Evolutionary conservation across 345 rosid species (phyloP).

Genomic region (Citrus unshiu): DNA sequence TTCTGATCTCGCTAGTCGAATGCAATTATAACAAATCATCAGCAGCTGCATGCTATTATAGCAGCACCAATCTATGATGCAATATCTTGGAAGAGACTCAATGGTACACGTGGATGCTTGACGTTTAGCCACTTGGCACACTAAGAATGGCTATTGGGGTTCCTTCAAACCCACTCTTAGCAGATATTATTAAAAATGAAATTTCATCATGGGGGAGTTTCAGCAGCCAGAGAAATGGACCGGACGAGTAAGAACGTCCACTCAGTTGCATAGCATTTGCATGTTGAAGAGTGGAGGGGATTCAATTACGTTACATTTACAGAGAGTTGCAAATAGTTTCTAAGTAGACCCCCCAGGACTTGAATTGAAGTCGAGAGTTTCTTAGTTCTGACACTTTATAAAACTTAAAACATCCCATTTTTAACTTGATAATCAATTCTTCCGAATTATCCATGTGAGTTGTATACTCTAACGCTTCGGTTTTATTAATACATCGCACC

Average conservation of each 20-base stretch:
- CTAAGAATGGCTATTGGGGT: constrained; percentile 25
- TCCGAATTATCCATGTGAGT: not conserved
- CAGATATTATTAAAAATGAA: not conserved
- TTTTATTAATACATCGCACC: too few relatives aligned
- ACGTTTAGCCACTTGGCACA: constrained; percentile 27
- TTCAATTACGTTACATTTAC: not conserved
- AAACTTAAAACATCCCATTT: not conserved
- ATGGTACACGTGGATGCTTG: constrained; percentile 23
- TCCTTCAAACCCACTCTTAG: constrained; percentile 35
- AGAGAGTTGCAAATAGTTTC: not conserved
- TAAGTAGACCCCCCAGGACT: not conserved
- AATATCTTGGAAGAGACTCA: constrained; percentile 47
- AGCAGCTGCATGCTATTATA: constrained; percentile 19
- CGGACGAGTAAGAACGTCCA: not conserved
- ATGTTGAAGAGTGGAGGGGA: not conserved
- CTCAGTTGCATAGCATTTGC: not conserved
- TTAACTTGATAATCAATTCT: not conserved
- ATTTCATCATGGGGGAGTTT: not conserved
- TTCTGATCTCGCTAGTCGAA: not conserved
- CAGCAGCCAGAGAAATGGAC: not conserved
- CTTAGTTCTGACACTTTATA: not conserved
- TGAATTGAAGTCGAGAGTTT: not conserved
- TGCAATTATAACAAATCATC: not conserved
- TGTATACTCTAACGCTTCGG: too few relatives aligned
- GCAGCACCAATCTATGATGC: constrained; percentile 20